A percentile compares a stretch with the other conserved stretches of the same genome.
These are phyloP conservation scores for Metschnikowia colocasiae DNA, from an alignment of 805 yeast genomes.

Conservation along the genomic window DNA sequence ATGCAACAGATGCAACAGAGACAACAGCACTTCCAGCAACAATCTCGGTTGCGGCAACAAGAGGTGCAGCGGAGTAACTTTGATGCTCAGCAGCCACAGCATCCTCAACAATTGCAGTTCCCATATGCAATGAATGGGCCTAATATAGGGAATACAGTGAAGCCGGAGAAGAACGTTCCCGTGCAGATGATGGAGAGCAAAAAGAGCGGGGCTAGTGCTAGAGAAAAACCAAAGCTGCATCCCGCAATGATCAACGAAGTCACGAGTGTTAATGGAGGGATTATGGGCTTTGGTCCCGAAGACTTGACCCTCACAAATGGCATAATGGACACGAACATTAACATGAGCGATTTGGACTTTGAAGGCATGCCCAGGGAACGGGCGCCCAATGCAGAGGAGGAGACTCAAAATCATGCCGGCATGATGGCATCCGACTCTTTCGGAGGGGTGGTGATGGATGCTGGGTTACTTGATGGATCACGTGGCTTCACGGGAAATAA, in stretches of 20 bases:
- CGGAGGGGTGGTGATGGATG: not conserved
- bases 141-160: not conserved
- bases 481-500: not conserved
- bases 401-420: constrained; percentile 4
- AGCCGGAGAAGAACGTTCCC: not conserved
- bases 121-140: not conserved
- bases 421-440: constrained; percentile 4
- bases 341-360: constrained; percentile 1
- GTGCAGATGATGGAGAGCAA: not conserved
- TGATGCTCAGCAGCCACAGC: constrained; percentile 1
- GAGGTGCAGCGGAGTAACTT: not conserved
- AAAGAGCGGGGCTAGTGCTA: not conserved
- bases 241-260: not conserved
- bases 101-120: not conserved
- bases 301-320: not conserved
- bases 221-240: not conserved
- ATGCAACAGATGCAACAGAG: constrained; percentile 7
- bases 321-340: constrained; percentile 1
- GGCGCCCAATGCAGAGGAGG: not conserved
- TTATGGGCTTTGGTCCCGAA: not conserved
- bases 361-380: not conserved
- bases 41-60: not conserved
- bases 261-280: not conserved
- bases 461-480: not conserved
- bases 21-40: not conserved